phyloP scores from a whole-genome alignment of 768 basidiomycete species.

The Boletus reticuloceps region DNA sequence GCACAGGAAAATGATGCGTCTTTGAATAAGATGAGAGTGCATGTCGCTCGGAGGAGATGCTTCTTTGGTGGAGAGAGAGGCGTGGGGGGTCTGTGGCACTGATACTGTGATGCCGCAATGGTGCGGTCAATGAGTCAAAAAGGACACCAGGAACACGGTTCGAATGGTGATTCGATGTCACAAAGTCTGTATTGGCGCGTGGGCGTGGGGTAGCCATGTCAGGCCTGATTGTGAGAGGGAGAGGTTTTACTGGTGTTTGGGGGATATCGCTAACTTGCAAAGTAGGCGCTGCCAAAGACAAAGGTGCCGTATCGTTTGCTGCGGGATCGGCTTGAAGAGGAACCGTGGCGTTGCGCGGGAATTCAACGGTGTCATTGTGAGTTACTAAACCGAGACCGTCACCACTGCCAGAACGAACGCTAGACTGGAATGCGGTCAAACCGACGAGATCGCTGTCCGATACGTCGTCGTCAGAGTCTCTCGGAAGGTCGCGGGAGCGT shows the following conservation, averaged over 20 bases:
- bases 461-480: conserved; percentile 56
- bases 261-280: neutral
- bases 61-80: neutral
- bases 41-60: conserved; percentile 1
- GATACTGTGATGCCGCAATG: conserved; percentile 21
- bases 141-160: conserved; percentile 8
- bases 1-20: neutral
- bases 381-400: conserved; percentile 44
- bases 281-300: neutral
- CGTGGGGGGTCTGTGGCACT: conserved; percentile 5
- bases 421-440: conserved; percentile 47
- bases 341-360: neutral
- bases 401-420: conserved; percentile 48
- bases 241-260: conserved; percentile 1
- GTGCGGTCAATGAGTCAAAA: conserved; percentile 7
- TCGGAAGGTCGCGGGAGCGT: conserved; percentile 76
- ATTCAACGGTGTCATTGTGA: conserved; percentile 16
- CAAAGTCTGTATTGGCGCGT: conserved; percentile 27
- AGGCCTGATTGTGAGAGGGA: conserved; percentile 1
- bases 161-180: conserved; percentile 1
- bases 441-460: conserved; percentile 58
- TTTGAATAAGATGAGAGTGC: neutral
- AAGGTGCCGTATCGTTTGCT: neutral
- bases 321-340: neutral
- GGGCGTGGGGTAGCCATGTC: conserved; percentile 9